Evolutionary conservation across 257 asterid species (phyloP).

Genomic region (Verbena officinalis): DNA sequence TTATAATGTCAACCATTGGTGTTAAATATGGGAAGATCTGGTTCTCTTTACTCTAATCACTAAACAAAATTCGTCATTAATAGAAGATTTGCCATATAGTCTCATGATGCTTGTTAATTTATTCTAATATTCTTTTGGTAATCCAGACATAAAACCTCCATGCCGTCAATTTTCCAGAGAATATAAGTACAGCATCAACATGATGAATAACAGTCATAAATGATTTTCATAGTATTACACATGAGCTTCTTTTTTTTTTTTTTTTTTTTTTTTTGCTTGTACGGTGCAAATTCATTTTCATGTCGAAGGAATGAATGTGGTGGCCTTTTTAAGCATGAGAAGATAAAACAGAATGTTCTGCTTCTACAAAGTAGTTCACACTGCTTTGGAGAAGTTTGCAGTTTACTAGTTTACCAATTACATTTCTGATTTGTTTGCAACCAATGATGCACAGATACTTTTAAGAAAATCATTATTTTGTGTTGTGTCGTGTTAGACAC

Average conservation of each 20-base stretch:
- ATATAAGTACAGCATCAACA: background rate
- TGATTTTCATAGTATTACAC: background rate
- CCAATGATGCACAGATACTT: no score
- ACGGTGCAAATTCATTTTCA: background rate
- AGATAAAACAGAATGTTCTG: no score
- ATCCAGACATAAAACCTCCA: no score
- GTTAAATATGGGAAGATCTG: slow-evolving; percentile 24
- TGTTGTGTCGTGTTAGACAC: no score
- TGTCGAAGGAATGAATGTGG: background rate
- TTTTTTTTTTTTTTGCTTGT: background rate
- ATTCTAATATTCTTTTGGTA: background rate
- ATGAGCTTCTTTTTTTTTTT: background rate
- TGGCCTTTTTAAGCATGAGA: background rate
- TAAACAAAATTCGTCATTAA: background rate
- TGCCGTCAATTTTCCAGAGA: no score
- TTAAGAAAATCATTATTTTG: background rate
- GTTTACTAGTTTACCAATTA: background rate
- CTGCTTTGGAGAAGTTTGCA: background rate
- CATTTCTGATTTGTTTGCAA: background rate
- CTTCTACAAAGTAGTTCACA: background rate
- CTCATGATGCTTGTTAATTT: no score
- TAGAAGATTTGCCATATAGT: background rate
- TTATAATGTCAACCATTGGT: slow-evolving; percentile 24
- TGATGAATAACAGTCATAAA: background rate
- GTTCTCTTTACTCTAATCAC: slow-evolving; percentile 10